phyloP scores from a whole-genome alignment of 2,329 filamentous ascomycete genomes.

The Xylogone sp. region DNA sequence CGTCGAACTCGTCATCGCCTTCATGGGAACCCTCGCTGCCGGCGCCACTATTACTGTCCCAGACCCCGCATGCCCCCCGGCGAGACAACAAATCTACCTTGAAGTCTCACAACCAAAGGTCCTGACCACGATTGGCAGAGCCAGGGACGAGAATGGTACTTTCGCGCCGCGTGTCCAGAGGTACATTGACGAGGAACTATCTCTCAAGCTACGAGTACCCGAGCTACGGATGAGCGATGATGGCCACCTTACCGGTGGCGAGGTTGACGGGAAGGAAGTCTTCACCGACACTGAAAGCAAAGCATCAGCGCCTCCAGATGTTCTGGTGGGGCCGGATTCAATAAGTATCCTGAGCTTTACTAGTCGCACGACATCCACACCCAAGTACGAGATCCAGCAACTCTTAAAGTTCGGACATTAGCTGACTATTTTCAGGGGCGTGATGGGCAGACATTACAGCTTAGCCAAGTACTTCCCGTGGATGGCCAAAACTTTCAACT shows the following conservation, averaged over 20 bases:
- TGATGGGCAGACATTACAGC: conserved; percentile 81
- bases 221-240: conserved; percentile 68
- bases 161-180: conserved; percentile 52
- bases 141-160: conserved; percentile 63
- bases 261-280: conserved; percentile 61
- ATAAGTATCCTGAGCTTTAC: conserved; percentile 74
- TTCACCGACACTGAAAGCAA: conserved; percentile 52
- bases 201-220: conserved; percentile 71
- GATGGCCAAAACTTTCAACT: conserved; percentile 82
- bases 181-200: conserved; percentile 71
- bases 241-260: conserved; percentile 68
- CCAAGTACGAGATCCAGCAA: no score
- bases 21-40: conserved; percentile 71
- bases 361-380: no score
- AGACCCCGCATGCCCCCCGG: conserved; percentile 79
- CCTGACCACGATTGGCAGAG: conserved; percentile 69
- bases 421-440: no score
- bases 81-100: conserved; percentile 77
- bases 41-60: conserved; percentile 64
- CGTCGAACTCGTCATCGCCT: conserved; percentile 72
- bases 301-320: conserved; percentile 55
- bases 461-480: conserved; percentile 85
- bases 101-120: conserved; percentile 73
- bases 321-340: conserved; percentile 83
- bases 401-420: no score